Conservation (phyloP, 148 eudicot species). For the Euryodendron excelsum region DNA sequence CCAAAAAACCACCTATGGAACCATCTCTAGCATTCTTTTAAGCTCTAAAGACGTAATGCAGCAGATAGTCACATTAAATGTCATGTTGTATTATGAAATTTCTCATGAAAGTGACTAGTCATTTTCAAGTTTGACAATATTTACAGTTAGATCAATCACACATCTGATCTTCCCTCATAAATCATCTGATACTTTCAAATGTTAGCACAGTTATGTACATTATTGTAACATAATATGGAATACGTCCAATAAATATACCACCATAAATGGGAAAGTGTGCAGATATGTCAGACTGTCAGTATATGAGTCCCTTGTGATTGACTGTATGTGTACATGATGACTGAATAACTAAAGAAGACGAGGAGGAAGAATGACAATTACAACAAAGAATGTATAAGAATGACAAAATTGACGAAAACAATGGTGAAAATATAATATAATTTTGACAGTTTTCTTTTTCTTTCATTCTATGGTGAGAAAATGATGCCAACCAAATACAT, state of each 20-base stretch:
- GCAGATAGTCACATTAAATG: not conserved
- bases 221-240: not conserved
- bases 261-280: not conserved
- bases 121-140: not conserved
- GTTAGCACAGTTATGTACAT: not conserved
- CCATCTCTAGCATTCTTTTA: not conserved
- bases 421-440: not conserved
- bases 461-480: too few species aligned
- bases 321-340: not conserved
- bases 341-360: not conserved
- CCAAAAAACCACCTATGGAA: not conserved
- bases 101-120: not conserved
- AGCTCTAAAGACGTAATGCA: not conserved
- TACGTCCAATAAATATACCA: not conserved
- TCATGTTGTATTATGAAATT: not conserved
- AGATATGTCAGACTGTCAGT: not conserved
- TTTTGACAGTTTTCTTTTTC: not conserved
- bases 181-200: not conserved
- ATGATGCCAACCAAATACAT: not conserved
- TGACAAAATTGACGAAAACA: not conserved
- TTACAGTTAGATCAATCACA: not conserved
- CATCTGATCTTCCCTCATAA: not conserved
- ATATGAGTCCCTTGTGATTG: not conserved
- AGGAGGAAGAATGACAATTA: too few species aligned
- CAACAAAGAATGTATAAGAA: too few species aligned